Conservation (phyloP, 2,329 filamentous ascomycete genomes). For the Hawksworthiomyces lignivorus region DNA sequence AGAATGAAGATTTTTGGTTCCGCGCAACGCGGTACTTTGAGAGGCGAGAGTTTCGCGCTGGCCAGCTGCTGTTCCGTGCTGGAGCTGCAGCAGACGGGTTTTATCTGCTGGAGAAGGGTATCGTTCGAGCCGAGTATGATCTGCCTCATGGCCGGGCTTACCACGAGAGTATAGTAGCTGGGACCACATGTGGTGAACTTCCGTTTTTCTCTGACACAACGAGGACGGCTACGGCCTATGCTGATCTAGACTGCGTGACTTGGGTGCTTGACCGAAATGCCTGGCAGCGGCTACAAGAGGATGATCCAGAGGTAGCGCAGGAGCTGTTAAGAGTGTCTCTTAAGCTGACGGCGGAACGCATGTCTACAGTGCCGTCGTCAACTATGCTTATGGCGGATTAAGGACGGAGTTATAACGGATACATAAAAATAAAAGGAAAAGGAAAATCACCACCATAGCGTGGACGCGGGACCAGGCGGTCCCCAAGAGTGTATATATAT, state of each 20-base stretch:
- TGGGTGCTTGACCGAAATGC: constrained; percentile 70
- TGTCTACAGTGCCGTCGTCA: constrained; percentile 36
- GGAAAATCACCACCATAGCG: too few relatives aligned
- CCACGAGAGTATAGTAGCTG: constrained; percentile 86
- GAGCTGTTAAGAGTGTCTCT: constrained; percentile 82
- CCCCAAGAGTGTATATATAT: too few relatives aligned
- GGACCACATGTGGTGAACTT: constrained; percentile 90
- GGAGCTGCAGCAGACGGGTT: constrained; percentile 76
- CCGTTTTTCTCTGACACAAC: constrained; percentile 92
- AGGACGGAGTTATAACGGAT: background rate
- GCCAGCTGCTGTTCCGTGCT: constrained; percentile 67
- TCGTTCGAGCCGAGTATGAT: constrained; percentile 83
- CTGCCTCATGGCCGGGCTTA: constrained; percentile 75
- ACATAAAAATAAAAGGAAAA: too few relatives aligned
- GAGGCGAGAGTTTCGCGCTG: constrained; percentile 57
- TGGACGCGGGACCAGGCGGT: too few relatives aligned
- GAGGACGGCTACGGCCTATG: constrained; percentile 77
- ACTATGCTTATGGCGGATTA: constrained; percentile 17
- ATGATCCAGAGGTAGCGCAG: constrained; percentile 68
- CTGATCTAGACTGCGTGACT: constrained; percentile 71
- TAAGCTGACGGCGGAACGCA: constrained; percentile 89
- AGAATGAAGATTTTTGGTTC: constrained; percentile 96
- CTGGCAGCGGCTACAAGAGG: constrained; percentile 66
- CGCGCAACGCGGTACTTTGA: constrained; percentile 67
- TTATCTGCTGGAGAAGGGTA: constrained; percentile 83